Base-by-base conservation (phyloP, 1,139 yeast genomes). In the Debaryomycetaceae sp. region DNA sequence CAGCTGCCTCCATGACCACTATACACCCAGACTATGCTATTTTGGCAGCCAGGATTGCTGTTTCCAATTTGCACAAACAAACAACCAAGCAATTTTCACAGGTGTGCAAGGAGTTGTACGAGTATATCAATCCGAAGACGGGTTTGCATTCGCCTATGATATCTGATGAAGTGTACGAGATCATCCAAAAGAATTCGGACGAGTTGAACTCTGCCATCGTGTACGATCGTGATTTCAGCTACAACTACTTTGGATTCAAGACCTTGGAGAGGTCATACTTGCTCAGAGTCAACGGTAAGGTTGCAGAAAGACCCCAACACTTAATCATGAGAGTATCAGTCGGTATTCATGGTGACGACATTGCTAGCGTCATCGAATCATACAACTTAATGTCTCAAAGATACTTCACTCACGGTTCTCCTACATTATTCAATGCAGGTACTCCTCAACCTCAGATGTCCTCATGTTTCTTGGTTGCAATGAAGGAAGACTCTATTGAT, bases 1-100 rank as follows among this genome's bases (percentile, higher is more conserved):
- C 98, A 31, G 94, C 97, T 42, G 98, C 98, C 33, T 85, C 87
- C 56, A 85, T 91, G 96, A 87, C 97, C 46, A 92, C 98, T 15
- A 80, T 85, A 45, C 98, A 92, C 63, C 98, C 98, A 17, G 98
- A 92, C 66, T 91, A 92, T 56, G 96, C 97, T 35, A 81, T 81
- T 34, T 76, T 92, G 52, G 98, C 97, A 38, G 98, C 98, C 26
- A 83, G 98, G 67, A 83, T 92, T 46, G 96, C 96, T 30, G 86
- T 91, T 37, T 83, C 95, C 34, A 87, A 88, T 63, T 75, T 91
- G 59, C 97, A 91, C 72, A 89, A 87, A 65, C 95, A 87, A 69
- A 91, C 98, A 42, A 86, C 91, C 53, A 87, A 88, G 66, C 87
- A 78, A 58, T 92, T 86, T 57, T 84, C 95, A 35, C 84, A 81